phyloP scores from a whole-genome alignment of 768 basidiomycete genomes.

The Coprinellus micaceus region DNA sequence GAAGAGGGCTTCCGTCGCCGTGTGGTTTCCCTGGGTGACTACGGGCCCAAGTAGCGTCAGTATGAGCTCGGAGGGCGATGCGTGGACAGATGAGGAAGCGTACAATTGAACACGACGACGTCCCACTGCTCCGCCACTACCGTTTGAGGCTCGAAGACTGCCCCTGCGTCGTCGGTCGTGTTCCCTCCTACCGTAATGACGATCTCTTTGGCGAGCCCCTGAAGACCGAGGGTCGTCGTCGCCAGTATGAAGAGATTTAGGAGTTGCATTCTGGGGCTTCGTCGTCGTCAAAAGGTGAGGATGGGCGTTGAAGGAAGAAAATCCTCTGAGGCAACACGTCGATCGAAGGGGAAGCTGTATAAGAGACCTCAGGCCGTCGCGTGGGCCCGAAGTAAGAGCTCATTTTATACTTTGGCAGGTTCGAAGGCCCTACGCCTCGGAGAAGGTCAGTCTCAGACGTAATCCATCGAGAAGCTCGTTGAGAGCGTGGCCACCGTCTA shows the following conservation, averaged over 20 bases:
- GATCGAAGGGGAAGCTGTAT: too few species aligned
- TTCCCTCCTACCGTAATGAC: conserved; percentile 46
- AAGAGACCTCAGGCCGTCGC: too few species aligned
- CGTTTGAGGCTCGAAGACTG: conserved; percentile 44
- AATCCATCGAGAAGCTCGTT: too few species aligned
- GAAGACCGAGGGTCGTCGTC: conserved; percentile 17
- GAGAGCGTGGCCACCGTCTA: too few species aligned
- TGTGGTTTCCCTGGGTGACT: conserved; percentile 54
- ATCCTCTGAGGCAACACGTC: too few species aligned
- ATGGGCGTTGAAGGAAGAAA: not conserved
- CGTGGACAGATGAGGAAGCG: conserved; percentile 9
- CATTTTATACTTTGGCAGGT: too few species aligned
- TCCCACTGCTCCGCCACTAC: conserved; percentile 47
- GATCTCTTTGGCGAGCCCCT: conserved; percentile 34
- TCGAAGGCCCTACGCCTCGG: too few species aligned
- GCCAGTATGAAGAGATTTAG: conserved; percentile 8
- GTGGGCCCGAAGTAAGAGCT: too few species aligned
- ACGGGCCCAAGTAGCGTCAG: not conserved
- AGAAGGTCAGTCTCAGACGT: too few species aligned
- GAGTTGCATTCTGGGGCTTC: conserved; percentile 1
- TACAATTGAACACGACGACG: conserved; percentile 56
- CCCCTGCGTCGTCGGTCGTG: conserved; percentile 38
- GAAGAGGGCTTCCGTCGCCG: conserved; percentile 56
- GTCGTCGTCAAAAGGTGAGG: not conserved
- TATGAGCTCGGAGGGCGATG: not conserved